Percentiles rank a stretch among this genome's conserved stretches.
phyloP scores from a whole-genome alignment of 805 yeast species.

The Monosporozyma aerobia region DNA sequence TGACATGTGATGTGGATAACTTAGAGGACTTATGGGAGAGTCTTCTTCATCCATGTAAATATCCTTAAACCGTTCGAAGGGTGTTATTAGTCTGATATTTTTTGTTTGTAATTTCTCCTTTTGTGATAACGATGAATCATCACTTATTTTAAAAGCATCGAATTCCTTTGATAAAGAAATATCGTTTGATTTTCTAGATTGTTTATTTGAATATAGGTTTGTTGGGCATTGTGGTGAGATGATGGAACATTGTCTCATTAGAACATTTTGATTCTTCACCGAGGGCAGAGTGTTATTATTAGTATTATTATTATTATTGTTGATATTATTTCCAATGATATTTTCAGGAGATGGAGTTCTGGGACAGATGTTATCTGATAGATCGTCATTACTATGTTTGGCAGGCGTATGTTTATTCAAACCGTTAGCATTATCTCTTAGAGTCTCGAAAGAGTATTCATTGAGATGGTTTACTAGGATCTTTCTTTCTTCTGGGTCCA shows the following conservation, averaged over 20 bases:
- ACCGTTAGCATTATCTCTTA: not conserved
- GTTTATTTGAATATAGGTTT: not conserved
- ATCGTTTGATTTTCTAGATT: slow-evolving; percentile 10
- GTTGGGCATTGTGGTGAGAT: not conserved
- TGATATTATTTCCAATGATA: not conserved
- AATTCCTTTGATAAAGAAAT: slow-evolving; percentile 5
- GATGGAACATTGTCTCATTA: not conserved
- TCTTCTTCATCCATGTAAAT: slow-evolving; percentile 2
- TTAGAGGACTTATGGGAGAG: slow-evolving; percentile 3
- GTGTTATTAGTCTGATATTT: not conserved
- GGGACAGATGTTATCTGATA: slow-evolving; percentile 2
- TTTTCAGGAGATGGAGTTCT: slow-evolving; percentile 3
- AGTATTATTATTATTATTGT: not conserved
- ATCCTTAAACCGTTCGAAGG: not conserved
- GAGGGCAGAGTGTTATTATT: not conserved
- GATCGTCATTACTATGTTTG: not conserved
- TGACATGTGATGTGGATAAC: slow-evolving; percentile 9
- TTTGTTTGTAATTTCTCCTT: not conserved
- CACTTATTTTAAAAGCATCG: not conserved
- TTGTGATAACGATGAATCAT: not conserved
- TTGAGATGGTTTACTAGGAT: slow-evolving; percentile 1
- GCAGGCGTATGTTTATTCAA: not conserved
- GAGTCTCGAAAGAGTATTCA: slow-evolving; percentile 2
- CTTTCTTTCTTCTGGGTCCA: slow-evolving; percentile 2
- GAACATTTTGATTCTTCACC: not conserved